Evolutionary conservation across 2,329 filamentous ascomycete species (phyloP), one percentile per base, ranked within the genome.

Genomic region (Pseudogymnoascus sp.): DNA sequence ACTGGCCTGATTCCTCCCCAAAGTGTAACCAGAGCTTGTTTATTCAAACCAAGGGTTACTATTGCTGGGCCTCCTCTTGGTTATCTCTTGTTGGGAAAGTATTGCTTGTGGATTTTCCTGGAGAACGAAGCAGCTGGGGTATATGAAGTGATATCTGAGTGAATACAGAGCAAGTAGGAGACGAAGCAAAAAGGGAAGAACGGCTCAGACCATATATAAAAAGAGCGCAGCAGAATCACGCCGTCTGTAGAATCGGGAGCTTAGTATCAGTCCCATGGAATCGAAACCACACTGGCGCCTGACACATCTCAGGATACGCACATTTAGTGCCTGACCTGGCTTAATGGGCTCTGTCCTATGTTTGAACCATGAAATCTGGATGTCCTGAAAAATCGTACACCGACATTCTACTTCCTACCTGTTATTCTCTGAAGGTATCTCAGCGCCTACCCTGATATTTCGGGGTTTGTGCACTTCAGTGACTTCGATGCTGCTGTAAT

Each of bases 181-280:
- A 12, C 6, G 11, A 12, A 33, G 10, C 6, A 55, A 29, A 33
- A 19, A 2, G 29, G 10, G 11, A 55, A 35, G n/a, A 21, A 55
- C 33, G n/a, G 33, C 29, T 55, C 49, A 6, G 49, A 19, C 29
- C 49, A 55, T 35, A 55, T 35, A 55, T 55, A 55, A 33, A 21
- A 43, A 43, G 41, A 35, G 21, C 10, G 21, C 11, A 55, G 29
- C 11, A 55, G n/a, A 35, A 55, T 33, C 49, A 55, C 29, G 29
- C 29, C n/a, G 49, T 35, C 8, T 14, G 6, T 55, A 55, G 49
- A 7, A 14, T 55, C 29, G 16, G 10, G 31, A 33, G 29, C 16
- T 35, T 55, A 35, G 29, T 33, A 55, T 35, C n/a, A 55, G 26
- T 55, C 49, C 49, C 49, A 55, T 55, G 49, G 49, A 55, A 55